Percentiles rank a stretch among this genome's conserved stretches.
Evolutionary conservation across 768 basidiomycete genomes (phyloP).

Genomic region (Scleroderma bovista): DNA sequence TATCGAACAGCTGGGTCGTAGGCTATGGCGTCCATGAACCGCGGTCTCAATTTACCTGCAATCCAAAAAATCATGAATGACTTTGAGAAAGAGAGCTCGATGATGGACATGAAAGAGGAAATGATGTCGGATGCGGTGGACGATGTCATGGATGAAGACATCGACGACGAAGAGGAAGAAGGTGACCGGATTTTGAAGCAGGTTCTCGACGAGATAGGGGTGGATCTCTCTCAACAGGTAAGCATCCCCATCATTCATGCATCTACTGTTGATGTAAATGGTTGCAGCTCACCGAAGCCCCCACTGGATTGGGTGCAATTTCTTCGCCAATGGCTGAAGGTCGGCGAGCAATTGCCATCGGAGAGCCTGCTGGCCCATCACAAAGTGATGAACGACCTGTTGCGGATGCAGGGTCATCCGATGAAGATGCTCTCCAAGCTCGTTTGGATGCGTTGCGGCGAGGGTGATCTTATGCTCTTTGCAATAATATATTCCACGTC

Average conservation of each 20-base stretch:
- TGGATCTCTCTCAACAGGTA: slow-evolving; percentile 83
- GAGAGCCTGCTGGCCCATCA: slow-evolving; percentile 42
- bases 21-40: slow-evolving; percentile 99
- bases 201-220: slow-evolving; percentile 96
- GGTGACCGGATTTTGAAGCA: slow-evolving; percentile 93
- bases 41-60: slow-evolving; percentile 88
- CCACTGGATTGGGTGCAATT: slow-evolving; percentile 59
- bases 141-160: slow-evolving; percentile 91
- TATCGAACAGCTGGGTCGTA: slow-evolving; percentile 27
- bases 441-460: slow-evolving; percentile 84
- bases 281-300: slow-evolving; percentile 74
- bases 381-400: slow-evolving; percentile 35
- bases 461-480: slow-evolving; percentile 33
- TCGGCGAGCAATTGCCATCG: slow-evolving; percentile 81
- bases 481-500: neutral
- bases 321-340: slow-evolving; percentile 57
- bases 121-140: slow-evolving; percentile 99
- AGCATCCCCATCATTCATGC: slow-evolving; percentile 7
- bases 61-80: slow-evolving; percentile 98
- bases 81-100: slow-evolving; percentile 94
- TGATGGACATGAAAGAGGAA: slow-evolving; percentile 99
- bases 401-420: slow-evolving; percentile 45
- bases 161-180: slow-evolving; percentile 93
- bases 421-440: slow-evolving; percentile 93
- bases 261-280: slow-evolving; percentile 8